These are phyloP conservation scores for Paracoccidioides lutzii DNA, from an alignment of 2,329 filamentous ascomycete genomes.

Conservation along the genomic window DNA sequence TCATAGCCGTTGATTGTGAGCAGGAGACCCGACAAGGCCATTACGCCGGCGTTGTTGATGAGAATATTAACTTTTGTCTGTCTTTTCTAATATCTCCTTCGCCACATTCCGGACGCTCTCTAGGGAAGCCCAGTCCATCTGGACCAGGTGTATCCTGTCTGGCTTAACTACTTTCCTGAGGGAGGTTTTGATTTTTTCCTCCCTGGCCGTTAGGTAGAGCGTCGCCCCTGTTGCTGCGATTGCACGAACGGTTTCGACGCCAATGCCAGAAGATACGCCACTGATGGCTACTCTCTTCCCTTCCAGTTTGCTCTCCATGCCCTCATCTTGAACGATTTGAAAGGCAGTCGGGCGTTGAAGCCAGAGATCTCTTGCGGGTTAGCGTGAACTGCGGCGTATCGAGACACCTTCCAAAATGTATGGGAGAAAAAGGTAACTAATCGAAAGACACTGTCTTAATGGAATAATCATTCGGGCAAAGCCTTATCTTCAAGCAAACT, in stretches of 20 bases:
- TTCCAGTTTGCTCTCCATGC: slow-evolving; percentile 8
- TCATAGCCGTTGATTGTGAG: slow-evolving; percentile 26
- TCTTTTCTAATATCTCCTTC: slow-evolving; percentile 16
- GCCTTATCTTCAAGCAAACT: too few species aligned
- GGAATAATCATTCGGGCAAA: too few species aligned
- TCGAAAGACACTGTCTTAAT: too few species aligned
- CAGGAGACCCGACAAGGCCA: slow-evolving; percentile 19
- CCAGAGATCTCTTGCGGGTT: slow-evolving; percentile 9
- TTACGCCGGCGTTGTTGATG: slow-evolving; percentile 34
- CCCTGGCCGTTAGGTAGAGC: slow-evolving; percentile 31
- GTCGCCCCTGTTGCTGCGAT: slow-evolving; percentile 24
- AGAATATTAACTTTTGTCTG: slow-evolving; percentile 27
- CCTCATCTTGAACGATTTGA: slow-evolving; percentile 16
- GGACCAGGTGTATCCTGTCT: slow-evolving; percentile 16
- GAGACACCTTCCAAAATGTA: too few species aligned
- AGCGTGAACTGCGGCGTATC: too few species aligned
- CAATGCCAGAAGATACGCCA: slow-evolving; percentile 29
- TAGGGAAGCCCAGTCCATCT: slow-evolving; percentile 25
- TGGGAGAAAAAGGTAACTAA: too few species aligned
- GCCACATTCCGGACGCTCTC: slow-evolving; percentile 19
- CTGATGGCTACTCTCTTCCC: slow-evolving; percentile 7
- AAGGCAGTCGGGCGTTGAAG: too few species aligned
- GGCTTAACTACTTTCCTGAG: slow-evolving; percentile 13
- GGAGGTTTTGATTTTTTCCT: slow-evolving; percentile 22
- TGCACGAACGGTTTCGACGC: slow-evolving; percentile 22